A percentile compares a stretch with the other conserved stretches of the same genome.
Conservation (phyloP, 768 basidiomycete genomes). For the Candolleomyces aberdarensis region DNA sequence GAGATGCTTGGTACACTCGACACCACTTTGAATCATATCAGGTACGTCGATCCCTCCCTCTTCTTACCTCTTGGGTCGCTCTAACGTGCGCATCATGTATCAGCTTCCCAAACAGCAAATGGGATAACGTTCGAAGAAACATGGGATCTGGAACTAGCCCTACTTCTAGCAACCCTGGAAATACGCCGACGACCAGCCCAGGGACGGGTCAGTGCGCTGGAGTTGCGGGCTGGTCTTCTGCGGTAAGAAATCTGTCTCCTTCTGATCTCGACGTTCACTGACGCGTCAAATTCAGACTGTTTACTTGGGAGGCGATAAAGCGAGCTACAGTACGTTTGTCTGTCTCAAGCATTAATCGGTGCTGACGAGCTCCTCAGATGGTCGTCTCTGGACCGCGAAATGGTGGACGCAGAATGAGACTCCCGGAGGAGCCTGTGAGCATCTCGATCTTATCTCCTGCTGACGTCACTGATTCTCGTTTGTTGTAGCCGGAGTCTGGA, state of each 20-base stretch:
- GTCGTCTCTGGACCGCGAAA: constrained; percentile 56
- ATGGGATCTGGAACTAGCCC: constrained; percentile 40
- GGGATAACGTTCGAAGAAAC: constrained; percentile 66
- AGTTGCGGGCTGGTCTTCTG: constrained; percentile 46
- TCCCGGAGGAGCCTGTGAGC: constrained; percentile 49
- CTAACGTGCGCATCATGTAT: background rate
- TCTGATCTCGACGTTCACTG: background rate
- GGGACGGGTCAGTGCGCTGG: constrained; percentile 36
- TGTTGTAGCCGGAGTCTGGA: constrained; percentile 51
- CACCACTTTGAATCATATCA: constrained; percentile 62
- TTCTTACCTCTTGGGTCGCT: background rate
- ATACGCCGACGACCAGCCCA: constrained; percentile 18
- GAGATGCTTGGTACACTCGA: constrained; percentile 52
- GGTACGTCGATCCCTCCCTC: constrained; percentile 28
- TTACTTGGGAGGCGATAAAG: constrained; percentile 45
- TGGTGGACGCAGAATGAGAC: constrained; percentile 64
- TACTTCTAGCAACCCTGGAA: constrained; percentile 14
- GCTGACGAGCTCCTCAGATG: constrained; percentile 24
- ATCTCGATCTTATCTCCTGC: background rate
- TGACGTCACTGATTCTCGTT: constrained; percentile 2
- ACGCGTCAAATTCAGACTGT: constrained; percentile 26
- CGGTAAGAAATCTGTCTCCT: constrained; percentile 21
- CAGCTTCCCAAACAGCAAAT: constrained; percentile 67
- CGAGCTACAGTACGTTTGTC: constrained; percentile 38
- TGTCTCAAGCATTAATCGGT: background rate